Percentiles rank a stretch among this genome's conserved stretches.
Conservation (phyloP, 257 asterid genomes). For the Salvia splendens region DNA sequence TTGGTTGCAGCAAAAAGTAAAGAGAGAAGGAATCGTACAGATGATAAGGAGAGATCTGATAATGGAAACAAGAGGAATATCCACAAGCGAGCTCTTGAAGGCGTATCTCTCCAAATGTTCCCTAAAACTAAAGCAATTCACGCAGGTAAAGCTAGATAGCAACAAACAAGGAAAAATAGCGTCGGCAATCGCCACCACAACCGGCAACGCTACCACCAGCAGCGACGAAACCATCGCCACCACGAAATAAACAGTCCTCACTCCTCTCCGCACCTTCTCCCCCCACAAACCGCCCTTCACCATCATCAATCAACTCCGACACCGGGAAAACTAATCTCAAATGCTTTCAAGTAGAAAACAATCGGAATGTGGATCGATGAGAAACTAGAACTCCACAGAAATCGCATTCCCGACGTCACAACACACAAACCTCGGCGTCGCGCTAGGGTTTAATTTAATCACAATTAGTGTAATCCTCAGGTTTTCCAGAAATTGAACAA, state of each 20-base stretch:
- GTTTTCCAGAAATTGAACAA: background rate
- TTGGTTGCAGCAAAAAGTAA: constrained; percentile 7
- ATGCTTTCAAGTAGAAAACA: constrained; percentile 15
- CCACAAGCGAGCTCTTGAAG: constrained; percentile 87
- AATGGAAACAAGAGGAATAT: constrained; percentile 85
- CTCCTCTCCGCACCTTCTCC: constrained; percentile 72
- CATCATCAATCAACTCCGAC: constrained; percentile 41
- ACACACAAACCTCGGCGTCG: constrained; percentile 27
- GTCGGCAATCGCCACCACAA: constrained; percentile 75
- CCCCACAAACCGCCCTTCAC: constrained; percentile 64
- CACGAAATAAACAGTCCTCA: constrained; percentile 77
- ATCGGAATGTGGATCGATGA: constrained; percentile 41
- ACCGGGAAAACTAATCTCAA: background rate
- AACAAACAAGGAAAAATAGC: constrained; percentile 70
- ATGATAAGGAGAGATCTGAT: constrained; percentile 81
- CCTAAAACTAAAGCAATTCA: constrained; percentile 60
- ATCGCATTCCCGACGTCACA: constrained; percentile 42
- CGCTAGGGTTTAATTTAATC: constrained; percentile 22
- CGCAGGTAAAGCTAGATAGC: constrained; percentile 78
- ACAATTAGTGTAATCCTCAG: constrained; percentile 20
- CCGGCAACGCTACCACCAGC: constrained; percentile 70
- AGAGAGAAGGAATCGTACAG: constrained; percentile 47
- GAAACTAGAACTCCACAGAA: constrained; percentile 33
- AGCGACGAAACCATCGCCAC: constrained; percentile 80
- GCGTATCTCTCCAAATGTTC: constrained; percentile 79